Percentiles rank a stretch among this genome's conserved stretches.
Evolutionary conservation across 306 rosid species (phyloP).

Genomic region (Albizia julibrissin): DNA sequence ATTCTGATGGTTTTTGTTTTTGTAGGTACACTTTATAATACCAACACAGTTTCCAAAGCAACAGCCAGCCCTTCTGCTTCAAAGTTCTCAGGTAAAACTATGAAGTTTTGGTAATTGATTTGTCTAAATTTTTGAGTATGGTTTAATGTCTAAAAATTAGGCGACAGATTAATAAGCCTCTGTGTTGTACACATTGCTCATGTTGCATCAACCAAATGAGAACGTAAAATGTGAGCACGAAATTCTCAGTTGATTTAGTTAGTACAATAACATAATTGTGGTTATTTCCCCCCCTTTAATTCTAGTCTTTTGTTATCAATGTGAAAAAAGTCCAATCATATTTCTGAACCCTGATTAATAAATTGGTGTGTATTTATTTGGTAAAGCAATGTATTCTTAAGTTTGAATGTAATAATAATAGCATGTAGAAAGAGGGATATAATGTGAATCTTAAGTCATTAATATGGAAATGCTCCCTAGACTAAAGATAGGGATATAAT

Average conservation of each 20-base stretch:
- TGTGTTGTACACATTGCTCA: slow-evolving; percentile 3
- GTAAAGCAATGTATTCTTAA: neutral
- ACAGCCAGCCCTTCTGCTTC: slow-evolving; percentile 78
- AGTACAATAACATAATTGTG: slow-evolving; percentile 12
- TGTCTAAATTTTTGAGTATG: neutral
- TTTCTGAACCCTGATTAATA: slow-evolving; percentile 18
- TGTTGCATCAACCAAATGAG: neutral
- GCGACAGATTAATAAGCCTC: slow-evolving; percentile 8
- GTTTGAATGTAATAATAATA: neutral
- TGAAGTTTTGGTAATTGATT: slow-evolving; percentile 6
- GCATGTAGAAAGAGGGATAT: slow-evolving; percentile 9
- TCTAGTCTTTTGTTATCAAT: slow-evolving; percentile 19
- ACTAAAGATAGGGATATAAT: too few relatives aligned
- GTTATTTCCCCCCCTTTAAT: neutral
- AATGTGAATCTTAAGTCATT: neutral
- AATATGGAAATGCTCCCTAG: neutral
- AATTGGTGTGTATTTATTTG: slow-evolving; percentile 9
- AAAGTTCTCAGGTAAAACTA: slow-evolving; percentile 84
- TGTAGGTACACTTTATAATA: slow-evolving; percentile 69
- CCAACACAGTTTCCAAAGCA: slow-evolving; percentile 94
- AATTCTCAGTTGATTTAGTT: slow-evolving; percentile 9
- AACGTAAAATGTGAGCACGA: neutral
- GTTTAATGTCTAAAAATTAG: slow-evolving; percentile 3
- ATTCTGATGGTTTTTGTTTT: slow-evolving; percentile 33
- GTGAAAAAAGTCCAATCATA: neutral